phyloP scores from a whole-genome alignment of 331 rosid genomes.

The Spiraea crenata region DNA sequence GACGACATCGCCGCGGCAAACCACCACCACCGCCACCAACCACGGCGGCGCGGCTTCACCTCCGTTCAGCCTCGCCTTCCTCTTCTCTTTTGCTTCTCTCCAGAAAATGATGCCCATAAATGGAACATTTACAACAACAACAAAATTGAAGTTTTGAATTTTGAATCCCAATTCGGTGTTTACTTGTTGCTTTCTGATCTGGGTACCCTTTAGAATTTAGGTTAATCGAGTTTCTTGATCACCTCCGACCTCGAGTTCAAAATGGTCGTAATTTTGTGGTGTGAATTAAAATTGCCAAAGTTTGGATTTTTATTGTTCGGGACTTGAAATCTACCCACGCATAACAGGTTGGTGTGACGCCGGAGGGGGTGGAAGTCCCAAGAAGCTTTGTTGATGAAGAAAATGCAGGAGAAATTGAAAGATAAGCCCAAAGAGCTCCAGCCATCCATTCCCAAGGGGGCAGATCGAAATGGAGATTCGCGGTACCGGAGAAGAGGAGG shows the following conservation, averaged over 20 bases:
- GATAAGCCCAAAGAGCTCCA: constrained; percentile 62
- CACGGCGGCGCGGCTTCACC: no score
- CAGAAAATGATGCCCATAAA: neutral
- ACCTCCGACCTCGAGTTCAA: no score
- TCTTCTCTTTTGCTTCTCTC: no score
- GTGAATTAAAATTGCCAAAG: neutral
- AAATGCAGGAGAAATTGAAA: constrained; percentile 71
- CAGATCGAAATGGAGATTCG: constrained; percentile 96
- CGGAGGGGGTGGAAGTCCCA: constrained; percentile 87
- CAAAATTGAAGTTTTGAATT: neutral
- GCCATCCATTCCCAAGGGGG: constrained; percentile 67
- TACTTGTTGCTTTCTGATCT: neutral
- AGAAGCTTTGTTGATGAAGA: constrained; percentile 87
- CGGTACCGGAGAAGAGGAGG: no score
- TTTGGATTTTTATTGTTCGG: neutral
- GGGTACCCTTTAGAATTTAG: neutral
- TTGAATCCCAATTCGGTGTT: constrained; percentile 1
- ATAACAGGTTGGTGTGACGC: constrained; percentile 87
- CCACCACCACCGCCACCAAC: no score
- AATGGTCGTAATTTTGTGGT: constrained; percentile 1
- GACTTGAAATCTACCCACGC: constrained; percentile 22
- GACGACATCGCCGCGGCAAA: no score
- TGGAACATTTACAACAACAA: no score
- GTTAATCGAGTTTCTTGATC: neutral
- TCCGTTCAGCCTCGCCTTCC: no score